phyloP scores from a whole-genome alignment of 345 rosid genomes.

The Lenwebbia sp. region DNA sequence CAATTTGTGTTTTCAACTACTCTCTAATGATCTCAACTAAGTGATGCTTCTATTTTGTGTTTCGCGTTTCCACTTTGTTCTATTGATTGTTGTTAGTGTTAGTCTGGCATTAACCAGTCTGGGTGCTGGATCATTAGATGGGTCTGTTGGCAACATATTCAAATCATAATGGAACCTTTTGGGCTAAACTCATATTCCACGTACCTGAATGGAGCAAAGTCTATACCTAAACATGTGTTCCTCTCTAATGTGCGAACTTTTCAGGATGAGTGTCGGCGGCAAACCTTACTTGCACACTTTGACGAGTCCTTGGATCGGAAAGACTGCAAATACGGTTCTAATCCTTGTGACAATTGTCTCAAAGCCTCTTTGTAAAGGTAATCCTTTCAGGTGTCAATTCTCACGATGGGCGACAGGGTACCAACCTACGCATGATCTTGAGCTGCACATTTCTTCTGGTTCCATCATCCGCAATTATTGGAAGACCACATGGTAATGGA shows the following conservation, averaged over 20 bases:
- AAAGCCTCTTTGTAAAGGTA: constrained; percentile 21
- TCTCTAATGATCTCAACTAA: background rate
- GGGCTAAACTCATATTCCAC: background rate
- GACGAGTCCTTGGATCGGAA: constrained; percentile 60
- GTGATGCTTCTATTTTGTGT: background rate
- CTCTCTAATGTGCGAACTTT: background rate
- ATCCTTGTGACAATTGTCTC: constrained; percentile 78
- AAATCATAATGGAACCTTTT: background rate
- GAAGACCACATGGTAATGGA: background rate
- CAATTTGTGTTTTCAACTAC: background rate
- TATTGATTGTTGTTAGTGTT: background rate
- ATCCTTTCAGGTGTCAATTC: background rate
- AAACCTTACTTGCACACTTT: constrained; percentile 69
- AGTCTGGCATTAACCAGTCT: background rate
- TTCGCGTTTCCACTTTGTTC: background rate
- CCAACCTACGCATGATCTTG: background rate
- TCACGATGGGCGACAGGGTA: background rate
- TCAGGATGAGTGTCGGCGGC: constrained; percentile 67
- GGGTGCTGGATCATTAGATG: background rate
- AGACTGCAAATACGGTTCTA: constrained; percentile 47
- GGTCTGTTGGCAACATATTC: background rate
- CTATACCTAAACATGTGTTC: background rate
- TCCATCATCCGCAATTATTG: background rate
- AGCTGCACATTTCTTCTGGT: background rate
- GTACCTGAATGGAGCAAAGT: background rate